These are phyloP conservation scores for Schoenoplectus tabernaemontani DNA, from an alignment of 202 grass and related monocot genomes.

Conservation along the genomic window DNA sequence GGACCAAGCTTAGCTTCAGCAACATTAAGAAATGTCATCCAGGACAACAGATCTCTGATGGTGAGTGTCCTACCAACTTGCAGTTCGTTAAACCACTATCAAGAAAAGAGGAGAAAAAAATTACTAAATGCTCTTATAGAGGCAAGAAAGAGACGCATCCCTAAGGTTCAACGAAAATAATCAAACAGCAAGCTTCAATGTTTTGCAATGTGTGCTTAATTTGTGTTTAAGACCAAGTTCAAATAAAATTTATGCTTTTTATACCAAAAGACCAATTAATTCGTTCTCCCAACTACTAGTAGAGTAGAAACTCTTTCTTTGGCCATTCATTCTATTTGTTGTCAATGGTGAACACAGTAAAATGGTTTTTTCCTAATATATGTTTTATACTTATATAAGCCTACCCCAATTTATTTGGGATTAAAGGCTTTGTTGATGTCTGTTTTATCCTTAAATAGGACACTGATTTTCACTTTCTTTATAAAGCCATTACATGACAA, in stretches of 20 bases:
- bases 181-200: neutral
- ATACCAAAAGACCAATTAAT: too few species aligned
- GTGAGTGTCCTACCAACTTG: conserved; percentile 64
- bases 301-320: too few species aligned
- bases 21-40: conserved; percentile 81
- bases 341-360: too few species aligned
- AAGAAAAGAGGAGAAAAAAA: neutral
- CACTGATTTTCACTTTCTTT: neutral
- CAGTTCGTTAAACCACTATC: conserved; percentile 81
- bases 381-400: neutral
- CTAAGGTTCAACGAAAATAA: neutral
- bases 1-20: conserved; percentile 51
- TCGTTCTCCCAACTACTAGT: too few species aligned
- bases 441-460: too few species aligned
- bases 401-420: too few species aligned
- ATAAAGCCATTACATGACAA: neutral
- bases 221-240: neutral
- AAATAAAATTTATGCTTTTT: neutral
- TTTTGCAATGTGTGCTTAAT: neutral
- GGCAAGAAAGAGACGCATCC: neutral
- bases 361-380: neutral
- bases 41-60: conserved; percentile 77
- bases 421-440: too few species aligned
- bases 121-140: conserved; percentile 3
- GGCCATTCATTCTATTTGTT: too few species aligned